Base-by-base conservation (phyloP, 768 basidiomycete genomes). In the Saitozyma sp. region DNA sequence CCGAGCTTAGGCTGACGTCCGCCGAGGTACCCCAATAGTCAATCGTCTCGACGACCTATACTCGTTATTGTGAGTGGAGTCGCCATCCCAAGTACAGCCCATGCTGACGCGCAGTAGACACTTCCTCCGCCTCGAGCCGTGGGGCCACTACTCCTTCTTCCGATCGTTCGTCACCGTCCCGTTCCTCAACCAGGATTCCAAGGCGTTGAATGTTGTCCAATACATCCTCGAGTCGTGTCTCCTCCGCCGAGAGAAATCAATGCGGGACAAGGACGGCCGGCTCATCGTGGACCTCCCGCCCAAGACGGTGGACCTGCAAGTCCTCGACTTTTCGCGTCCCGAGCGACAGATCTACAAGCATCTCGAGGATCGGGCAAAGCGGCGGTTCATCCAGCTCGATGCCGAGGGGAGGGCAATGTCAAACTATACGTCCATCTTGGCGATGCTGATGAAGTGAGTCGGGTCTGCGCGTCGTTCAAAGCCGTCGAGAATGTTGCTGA, bases 141-240 rank as follows among this genome's bases (percentile, higher is more conserved):
- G 75, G 79, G 80, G 80, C 14, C 78, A 80, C 58, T 78, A 79
- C 64, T 75, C 79, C n/a, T 95, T 94, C 84, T 97, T 96, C 84
- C 71, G 80, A 53, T 77, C 90, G 19, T 93, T 95, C 73, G 90
- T 96, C 62, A 94, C 90, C 0, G 79, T 92, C 4, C 95, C 95
- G 9, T 98, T 97, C 82, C 84, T 94, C 58, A 89, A 88, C 50
- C 88, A 87, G 43, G 94, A 97, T 77, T 87, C 90, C 0, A 93
- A 92, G 73, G 94, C 92, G 0, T 89, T 97, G 53, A 92, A 95
- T 71, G 88, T 97, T 50, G 92, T 97, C 0, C 94, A 97, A 79
- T 89, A 93, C 61, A 93, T 97, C 63, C 83, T 97, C 16, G 92
- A 95, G 77, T 91, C 87, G 42, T 84, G 91, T 54, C 82, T 98